A percentile compares a stretch with the other conserved stretches of the same genome.
Conservation (phyloP, 2,329 filamentous ascomycete genomes). For the Exserohilum turcica region DNA sequence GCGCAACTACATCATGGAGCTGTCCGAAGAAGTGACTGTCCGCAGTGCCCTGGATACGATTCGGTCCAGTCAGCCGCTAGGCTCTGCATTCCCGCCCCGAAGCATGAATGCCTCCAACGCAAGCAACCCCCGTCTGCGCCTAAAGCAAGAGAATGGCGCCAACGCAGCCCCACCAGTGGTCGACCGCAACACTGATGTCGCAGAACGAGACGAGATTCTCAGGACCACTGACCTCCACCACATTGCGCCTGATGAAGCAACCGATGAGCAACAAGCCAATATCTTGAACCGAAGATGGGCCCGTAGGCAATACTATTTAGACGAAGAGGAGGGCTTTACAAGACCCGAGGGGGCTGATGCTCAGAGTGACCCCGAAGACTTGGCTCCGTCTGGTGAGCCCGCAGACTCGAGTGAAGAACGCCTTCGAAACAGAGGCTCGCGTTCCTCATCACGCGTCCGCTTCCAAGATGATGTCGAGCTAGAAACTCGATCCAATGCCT, state of each 20-base stretch:
- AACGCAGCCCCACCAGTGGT: slow-evolving; percentile 37
- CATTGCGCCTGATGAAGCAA: slow-evolving; percentile 4
- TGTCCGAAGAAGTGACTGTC: slow-evolving; percentile 76
- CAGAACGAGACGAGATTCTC: slow-evolving; percentile 24
- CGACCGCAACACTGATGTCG: slow-evolving; percentile 32
- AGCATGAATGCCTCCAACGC: slow-evolving; percentile 34
- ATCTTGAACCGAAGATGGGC: slow-evolving; percentile 70
- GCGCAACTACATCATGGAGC: slow-evolving; percentile 75
- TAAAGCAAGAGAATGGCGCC: slow-evolving; percentile 42
- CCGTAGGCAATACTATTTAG: slow-evolving; percentile 78
- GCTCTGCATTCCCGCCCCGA: slow-evolving; percentile 51
- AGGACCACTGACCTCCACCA: slow-evolving; percentile 15
- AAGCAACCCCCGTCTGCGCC: slow-evolving; percentile 21
- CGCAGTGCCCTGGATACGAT: slow-evolving; percentile 51
- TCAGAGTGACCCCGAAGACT: slow-evolving; percentile 16
- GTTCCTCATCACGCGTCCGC: slow-evolving; percentile 78
- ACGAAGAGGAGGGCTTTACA: slow-evolving; percentile 77
- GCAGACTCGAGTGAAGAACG: slow-evolving; percentile 23
- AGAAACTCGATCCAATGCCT: slow-evolving; percentile 72
- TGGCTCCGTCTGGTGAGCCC: slow-evolving; percentile 12
- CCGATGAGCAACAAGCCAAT: slow-evolving; percentile 21
- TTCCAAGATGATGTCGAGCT: slow-evolving; percentile 75
- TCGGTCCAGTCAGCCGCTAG: slow-evolving; percentile 53
- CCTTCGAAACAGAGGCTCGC: slow-evolving; percentile 53
- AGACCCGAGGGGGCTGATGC: slow-evolving; percentile 27